These are phyloP conservation scores for Tylopilus balloui DNA, from an alignment of 768 basidiomycete species.

Conservation along the genomic window DNA sequence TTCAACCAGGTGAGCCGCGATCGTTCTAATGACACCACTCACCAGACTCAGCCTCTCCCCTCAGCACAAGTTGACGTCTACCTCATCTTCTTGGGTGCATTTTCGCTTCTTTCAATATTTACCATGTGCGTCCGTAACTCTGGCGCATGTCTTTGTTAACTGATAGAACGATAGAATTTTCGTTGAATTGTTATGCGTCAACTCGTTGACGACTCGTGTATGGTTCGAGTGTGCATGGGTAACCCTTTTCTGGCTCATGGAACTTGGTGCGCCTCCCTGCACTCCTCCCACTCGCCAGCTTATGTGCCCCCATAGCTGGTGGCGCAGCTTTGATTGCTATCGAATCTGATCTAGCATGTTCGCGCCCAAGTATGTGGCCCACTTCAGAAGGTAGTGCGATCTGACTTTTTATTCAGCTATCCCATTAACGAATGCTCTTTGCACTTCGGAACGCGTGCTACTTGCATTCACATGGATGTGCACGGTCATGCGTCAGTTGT, in stretches of 20 bases:
- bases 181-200: slow-evolving; percentile 49
- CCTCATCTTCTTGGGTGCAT: slow-evolving; percentile 54
- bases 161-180: slow-evolving; percentile 41
- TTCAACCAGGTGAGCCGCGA: slow-evolving; percentile 38
- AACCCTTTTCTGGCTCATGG: slow-evolving; percentile 49
- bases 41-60: slow-evolving; percentile 8
- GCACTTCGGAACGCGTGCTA: slow-evolving; percentile 52
- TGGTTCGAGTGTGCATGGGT: slow-evolving; percentile 73
- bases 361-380: slow-evolving; percentile 21
- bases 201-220: slow-evolving; percentile 53
- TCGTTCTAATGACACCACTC: not conserved
- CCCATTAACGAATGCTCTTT: slow-evolving; percentile 20
- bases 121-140: slow-evolving; percentile 44
- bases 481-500: slow-evolving; percentile 38
- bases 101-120: slow-evolving; percentile 55
- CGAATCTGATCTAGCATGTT: slow-evolving; percentile 36
- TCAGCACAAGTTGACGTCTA: slow-evolving; percentile 52
- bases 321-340: slow-evolving; percentile 47
- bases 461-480: slow-evolving; percentile 59
- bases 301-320: slow-evolving; percentile 38
- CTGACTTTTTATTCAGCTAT: slow-evolving; percentile 4
- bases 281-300: slow-evolving; percentile 3
- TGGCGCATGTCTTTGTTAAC: not conserved
- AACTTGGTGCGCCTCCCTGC: slow-evolving; percentile 47
- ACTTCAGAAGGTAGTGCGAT: not conserved